These are phyloP conservation scores for Amauroascus verrucosus DNA, from an alignment of 2,329 filamentous ascomycete genomes.

Conservation along the genomic window DNA sequence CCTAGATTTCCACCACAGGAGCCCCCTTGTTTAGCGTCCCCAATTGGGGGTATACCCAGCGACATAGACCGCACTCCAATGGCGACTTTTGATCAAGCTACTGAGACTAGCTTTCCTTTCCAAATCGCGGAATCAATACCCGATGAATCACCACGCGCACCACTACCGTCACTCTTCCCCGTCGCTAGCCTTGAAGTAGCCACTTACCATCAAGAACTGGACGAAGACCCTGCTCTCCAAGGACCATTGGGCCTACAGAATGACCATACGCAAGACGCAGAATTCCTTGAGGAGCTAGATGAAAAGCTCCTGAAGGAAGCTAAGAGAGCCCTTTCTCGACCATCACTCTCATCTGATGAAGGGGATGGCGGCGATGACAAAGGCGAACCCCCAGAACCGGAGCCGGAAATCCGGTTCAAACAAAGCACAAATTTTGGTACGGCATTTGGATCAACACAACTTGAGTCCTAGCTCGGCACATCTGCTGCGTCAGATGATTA, in stretches of 20 bases:
- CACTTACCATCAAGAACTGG: slow-evolving; percentile 27
- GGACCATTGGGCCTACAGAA: slow-evolving; percentile 37
- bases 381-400: slow-evolving; percentile 26
- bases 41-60: slow-evolving; percentile 32
- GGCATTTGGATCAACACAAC: slow-evolving; percentile 30
- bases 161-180: slow-evolving; percentile 20
- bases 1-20: slow-evolving; percentile 24
- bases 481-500: slow-evolving; percentile 6
- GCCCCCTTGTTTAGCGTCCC: slow-evolving; percentile 9
- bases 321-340: slow-evolving; percentile 24
- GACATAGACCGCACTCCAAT: slow-evolving; percentile 39
- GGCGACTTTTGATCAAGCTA: slow-evolving; percentile 31
- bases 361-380: slow-evolving; percentile 21
- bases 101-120: slow-evolving; percentile 24
- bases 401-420: slow-evolving; percentile 37
- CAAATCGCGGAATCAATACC: slow-evolving; percentile 18
- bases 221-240: slow-evolving; percentile 36
- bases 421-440: slow-evolving; percentile 41
- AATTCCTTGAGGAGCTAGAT: slow-evolving; percentile 35
- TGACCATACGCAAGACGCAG: slow-evolving; percentile 31
- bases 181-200: slow-evolving; percentile 29
- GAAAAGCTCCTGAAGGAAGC: slow-evolving; percentile 36
- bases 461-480: background rate
- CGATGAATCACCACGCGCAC: slow-evolving; percentile 27
- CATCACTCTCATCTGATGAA: slow-evolving; percentile 17